phyloP scores from a whole-genome alignment of 306 rosid genomes.

The Vigna mungo region DNA sequence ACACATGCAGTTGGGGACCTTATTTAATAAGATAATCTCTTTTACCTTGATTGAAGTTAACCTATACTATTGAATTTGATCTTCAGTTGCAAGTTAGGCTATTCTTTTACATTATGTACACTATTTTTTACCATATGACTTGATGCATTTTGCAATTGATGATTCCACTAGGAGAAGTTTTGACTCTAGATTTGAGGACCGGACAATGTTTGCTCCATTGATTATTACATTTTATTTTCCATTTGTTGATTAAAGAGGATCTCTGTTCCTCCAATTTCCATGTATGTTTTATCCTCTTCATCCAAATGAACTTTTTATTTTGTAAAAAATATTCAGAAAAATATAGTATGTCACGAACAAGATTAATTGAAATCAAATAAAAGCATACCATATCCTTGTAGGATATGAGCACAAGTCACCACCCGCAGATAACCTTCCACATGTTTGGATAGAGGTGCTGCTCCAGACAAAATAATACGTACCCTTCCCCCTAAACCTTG shows the following conservation, averaged over 20 bases:
- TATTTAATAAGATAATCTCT: background rate
- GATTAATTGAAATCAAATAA: background rate
- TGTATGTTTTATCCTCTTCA: background rate
- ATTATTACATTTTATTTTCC: background rate
- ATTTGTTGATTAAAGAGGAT: background rate
- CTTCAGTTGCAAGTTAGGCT: background rate
- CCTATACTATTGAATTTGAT: background rate
- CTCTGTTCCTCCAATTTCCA: background rate
- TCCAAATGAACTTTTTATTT: background rate
- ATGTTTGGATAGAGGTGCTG: slow-evolving; percentile 83
- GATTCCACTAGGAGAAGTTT: background rate
- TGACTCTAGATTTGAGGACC: background rate
- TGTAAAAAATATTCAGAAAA: background rate
- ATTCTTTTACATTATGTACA: background rate
- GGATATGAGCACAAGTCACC: slow-evolving; percentile 80
- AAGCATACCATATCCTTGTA: slow-evolving; percentile 91
- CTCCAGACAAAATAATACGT: slow-evolving; percentile 88
- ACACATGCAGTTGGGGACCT: too few relatives aligned
- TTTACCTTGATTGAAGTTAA: background rate
- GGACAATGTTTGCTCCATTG: background rate
- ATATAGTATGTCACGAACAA: background rate
- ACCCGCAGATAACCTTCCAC: slow-evolving; percentile 85
- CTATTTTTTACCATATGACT: too few relatives aligned
- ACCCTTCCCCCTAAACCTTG: slow-evolving; percentile 84
- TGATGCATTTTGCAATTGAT: background rate